Evolutionary conservation across 768 basidiomycete species (phyloP).

Genomic region (Termitomyces sp.): DNA sequence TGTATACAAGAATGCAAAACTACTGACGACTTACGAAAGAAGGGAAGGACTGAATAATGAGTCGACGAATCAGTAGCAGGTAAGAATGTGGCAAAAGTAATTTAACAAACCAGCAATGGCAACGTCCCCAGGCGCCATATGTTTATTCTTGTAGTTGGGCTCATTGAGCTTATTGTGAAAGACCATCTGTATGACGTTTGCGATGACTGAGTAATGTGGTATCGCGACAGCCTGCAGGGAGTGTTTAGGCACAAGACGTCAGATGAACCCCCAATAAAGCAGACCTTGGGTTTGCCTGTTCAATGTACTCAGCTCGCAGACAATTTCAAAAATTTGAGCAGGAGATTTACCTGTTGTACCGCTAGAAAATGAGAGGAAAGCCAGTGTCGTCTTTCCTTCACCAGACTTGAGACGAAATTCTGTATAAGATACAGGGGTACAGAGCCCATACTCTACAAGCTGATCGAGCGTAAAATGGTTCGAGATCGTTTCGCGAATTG

Average conservation of each 20-base stretch:
- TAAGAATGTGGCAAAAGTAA: background rate
- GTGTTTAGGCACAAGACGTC: background rate
- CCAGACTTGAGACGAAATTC: constrained; percentile 46
- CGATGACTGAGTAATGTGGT: constrained; percentile 59
- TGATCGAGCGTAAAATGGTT: constrained; percentile 34
- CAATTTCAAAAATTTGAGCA: background rate
- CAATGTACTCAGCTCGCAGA: background rate
- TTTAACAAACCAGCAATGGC: constrained; percentile 44
- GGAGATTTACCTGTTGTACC: constrained; percentile 59
- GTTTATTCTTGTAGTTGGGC: constrained; percentile 32
- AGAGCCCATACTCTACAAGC: constrained; percentile 39
- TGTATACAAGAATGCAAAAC: background rate
- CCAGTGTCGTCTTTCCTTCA: constrained; percentile 56
- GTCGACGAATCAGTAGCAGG: background rate
- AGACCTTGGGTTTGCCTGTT: constrained; percentile 33
- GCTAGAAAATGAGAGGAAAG: constrained; percentile 70
- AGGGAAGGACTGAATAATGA: constrained; percentile 42
- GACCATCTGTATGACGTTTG: constrained; percentile 59
- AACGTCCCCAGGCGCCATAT: constrained; percentile 50
- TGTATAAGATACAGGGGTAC: constrained; percentile 30
- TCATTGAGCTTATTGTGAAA: constrained; percentile 43
- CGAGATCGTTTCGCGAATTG: constrained; percentile 8
- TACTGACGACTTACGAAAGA: constrained; percentile 42
- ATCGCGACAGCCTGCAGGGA: constrained; percentile 55
- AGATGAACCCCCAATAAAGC: background rate